Evolutionary conservation across 805 yeast species (phyloP).

Genomic region (Zygotorulaspora sp.): DNA sequence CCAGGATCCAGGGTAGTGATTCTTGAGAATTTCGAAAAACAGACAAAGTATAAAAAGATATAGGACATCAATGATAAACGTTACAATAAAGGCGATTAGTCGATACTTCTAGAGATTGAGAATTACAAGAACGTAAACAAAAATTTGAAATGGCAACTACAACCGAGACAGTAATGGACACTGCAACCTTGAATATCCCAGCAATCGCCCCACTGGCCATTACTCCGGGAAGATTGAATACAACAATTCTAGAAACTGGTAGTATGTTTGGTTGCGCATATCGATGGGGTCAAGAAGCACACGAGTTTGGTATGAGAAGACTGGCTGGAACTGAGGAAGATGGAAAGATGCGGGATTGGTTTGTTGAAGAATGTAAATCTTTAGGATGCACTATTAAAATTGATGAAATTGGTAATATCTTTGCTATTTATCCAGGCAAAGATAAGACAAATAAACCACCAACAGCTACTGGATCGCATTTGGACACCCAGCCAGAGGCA

Average conservation of each 20-base stretch:
- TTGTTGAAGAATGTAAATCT: constrained; percentile 45
- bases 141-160: neutral
- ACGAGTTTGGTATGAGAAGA: constrained; percentile 66
- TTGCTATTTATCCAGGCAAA: constrained; percentile 59
- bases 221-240: constrained; percentile 43
- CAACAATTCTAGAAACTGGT: constrained; percentile 61
- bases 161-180: constrained; percentile 5
- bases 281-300: constrained; percentile 51
- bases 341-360: constrained; percentile 63
- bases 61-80: too few relatives aligned
- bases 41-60: too few relatives aligned
- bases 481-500: constrained; percentile 76
- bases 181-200: constrained; percentile 18
- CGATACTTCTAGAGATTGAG: too few relatives aligned
- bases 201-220: constrained; percentile 31
- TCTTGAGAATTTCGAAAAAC: too few relatives aligned
- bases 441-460: constrained; percentile 43
- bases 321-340: constrained; percentile 60
- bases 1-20: too few relatives aligned
- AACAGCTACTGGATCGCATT: constrained; percentile 67
- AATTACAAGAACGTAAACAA: too few relatives aligned
- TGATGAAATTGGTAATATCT: constrained; percentile 66
- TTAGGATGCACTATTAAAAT: constrained; percentile 56
- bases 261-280: constrained; percentile 55
- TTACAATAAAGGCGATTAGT: too few relatives aligned